phyloP scores from a whole-genome alignment of 2,329 filamentous ascomycete genomes.

The Aspergillus sp. region DNA sequence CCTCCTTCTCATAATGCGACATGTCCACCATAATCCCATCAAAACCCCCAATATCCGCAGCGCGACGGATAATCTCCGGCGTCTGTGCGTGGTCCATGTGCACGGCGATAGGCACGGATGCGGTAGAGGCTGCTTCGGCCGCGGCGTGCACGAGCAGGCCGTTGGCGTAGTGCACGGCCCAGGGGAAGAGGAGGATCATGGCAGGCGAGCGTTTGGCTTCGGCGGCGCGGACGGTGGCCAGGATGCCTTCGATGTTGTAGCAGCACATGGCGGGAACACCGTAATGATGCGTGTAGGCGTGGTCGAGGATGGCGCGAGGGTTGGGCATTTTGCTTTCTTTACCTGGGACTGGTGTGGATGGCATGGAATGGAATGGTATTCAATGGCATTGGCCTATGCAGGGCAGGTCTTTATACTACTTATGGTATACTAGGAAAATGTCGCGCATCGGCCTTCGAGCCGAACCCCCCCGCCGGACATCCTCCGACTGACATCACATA shows the following conservation, averaged over 20 bases:
- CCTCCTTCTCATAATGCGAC: constrained; percentile 63
- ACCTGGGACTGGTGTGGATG: neutral
- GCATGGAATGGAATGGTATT: neutral
- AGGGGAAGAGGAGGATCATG: constrained; percentile 68
- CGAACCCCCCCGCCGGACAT: constrained; percentile 8
- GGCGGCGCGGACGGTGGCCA: constrained; percentile 62
- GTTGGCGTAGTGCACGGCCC: constrained; percentile 62
- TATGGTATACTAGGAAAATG: neutral
- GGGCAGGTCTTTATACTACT: neutral
- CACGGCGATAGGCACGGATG: constrained; percentile 54
- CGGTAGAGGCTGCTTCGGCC: constrained; percentile 50
- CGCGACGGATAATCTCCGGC: constrained; percentile 54
- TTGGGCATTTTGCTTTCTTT: constrained; percentile 24
- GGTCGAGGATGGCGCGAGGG: constrained; percentile 51
- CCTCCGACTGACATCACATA: constrained; percentile 9
- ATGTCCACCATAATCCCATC: constrained; percentile 75
- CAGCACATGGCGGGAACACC: constrained; percentile 56
- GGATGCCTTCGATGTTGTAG: constrained; percentile 65
- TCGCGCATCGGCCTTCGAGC: neutral
- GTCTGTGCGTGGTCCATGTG: constrained; percentile 63
- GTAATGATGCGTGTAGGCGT: constrained; percentile 50
- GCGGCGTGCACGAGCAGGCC: constrained; percentile 50
- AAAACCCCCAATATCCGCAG: constrained; percentile 57
- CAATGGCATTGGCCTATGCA: neutral
- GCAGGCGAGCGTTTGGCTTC: constrained; percentile 60